Percentiles rank a stretch among this genome's conserved stretches.
Evolutionary conservation across 768 basidiomycete species (phyloP).

Genomic region (Gymnopilus dilepis): DNA sequence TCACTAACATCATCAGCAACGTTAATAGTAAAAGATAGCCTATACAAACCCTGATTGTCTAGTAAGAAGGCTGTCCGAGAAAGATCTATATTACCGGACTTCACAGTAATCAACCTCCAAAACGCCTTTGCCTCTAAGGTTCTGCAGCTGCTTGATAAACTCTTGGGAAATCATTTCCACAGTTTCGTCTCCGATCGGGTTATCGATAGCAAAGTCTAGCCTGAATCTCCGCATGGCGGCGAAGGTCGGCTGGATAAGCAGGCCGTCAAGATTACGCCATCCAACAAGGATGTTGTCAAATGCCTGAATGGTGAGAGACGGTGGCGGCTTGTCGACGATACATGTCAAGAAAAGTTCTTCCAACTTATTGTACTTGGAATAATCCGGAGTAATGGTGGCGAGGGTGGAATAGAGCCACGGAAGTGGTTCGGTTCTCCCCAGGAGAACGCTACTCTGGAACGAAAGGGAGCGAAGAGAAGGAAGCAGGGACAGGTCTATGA

Average conservation of each 20-base stretch:
- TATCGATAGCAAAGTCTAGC: conserved; percentile 27
- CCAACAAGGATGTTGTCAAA: conserved; percentile 24
- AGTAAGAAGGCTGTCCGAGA: not conserved
- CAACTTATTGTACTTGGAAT: conserved; percentile 16
- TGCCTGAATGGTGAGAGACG: conserved; percentile 24
- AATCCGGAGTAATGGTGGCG: conserved; percentile 19
- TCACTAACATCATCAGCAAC: not conserved
- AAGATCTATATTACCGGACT: conserved; percentile 6
- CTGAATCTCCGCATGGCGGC: conserved; percentile 23
- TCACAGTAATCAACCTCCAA: conserved; percentile 28
- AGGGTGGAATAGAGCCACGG: conserved; percentile 30
- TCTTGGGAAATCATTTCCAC: conserved; percentile 20
- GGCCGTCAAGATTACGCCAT: conserved; percentile 30
- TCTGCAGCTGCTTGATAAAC: conserved; percentile 25
- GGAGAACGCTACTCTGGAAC: conserved; percentile 26
- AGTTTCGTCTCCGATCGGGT: conserved; percentile 24
- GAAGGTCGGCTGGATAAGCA: conserved; percentile 29
- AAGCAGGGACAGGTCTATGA: conserved; percentile 21
- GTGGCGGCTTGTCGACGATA: conserved; percentile 32
- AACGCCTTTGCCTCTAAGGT: conserved; percentile 21
- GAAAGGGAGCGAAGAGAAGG: conserved; percentile 24
- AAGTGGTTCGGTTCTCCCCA: conserved; percentile 31
- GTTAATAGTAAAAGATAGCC: not conserved
- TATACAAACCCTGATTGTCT: not conserved
- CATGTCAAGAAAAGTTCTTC: conserved; percentile 27